A percentile compares a stretch with the other conserved stretches of the same genome.
Evolutionary conservation across 2,329 filamentous ascomycete species (phyloP).

Genomic region (Colletotrichum sp.): DNA sequence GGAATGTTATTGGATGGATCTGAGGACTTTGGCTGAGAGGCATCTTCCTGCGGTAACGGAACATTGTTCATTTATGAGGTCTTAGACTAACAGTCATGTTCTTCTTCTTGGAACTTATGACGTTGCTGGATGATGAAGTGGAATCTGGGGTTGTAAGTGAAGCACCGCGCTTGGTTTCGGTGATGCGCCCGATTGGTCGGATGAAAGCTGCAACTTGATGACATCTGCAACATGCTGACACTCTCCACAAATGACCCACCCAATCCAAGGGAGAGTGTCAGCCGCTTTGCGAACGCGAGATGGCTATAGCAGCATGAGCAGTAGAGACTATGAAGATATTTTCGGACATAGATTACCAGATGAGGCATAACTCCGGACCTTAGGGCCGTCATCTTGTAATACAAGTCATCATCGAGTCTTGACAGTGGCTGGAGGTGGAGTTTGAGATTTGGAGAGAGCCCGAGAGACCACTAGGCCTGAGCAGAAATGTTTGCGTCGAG

Average conservation of each 20-base stretch:
- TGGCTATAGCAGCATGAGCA: fast-evolving
- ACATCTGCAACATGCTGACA: background rate
- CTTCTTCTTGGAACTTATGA: background rate
- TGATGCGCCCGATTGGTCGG: background rate
- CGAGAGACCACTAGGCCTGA: background rate
- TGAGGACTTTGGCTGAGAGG: background rate
- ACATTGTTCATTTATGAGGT: background rate
- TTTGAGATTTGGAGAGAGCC: fast-evolving
- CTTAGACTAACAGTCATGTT: background rate
- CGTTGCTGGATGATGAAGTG: background rate
- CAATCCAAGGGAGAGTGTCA: background rate
- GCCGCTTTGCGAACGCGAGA: background rate
- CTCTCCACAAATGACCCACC: background rate
- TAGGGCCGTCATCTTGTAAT: fast-evolving
- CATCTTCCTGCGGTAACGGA: fast-evolving
- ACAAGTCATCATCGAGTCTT: background rate
- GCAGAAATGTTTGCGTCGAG: background rate
- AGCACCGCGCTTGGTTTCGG: background rate
- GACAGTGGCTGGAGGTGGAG: fast-evolving
- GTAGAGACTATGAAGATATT: fast-evolving
- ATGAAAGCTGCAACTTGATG: background rate
- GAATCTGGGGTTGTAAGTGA: background rate
- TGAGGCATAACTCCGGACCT: background rate
- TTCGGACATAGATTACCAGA: fast-evolving
- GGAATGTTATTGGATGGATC: background rate